phyloP scores from a whole-genome alignment of 306 rosid species.

The Quercus parvula region DNA sequence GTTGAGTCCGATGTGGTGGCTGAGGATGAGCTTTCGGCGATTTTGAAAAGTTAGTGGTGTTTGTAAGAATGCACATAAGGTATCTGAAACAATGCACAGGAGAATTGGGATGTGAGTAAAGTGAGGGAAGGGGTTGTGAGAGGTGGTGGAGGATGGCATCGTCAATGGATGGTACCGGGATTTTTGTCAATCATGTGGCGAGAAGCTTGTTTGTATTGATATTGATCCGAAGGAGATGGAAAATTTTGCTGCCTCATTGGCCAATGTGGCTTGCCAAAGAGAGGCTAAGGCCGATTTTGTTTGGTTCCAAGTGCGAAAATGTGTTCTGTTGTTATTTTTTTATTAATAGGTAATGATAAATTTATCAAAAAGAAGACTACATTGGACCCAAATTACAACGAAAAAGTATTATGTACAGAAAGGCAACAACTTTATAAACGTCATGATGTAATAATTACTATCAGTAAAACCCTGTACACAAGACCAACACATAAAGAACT shows the following conservation, averaged over 20 bases:
- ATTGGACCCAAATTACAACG: too few relatives aligned
- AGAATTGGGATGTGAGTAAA: slow-evolving; percentile 54
- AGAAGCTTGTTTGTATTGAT: slow-evolving; percentile 84
- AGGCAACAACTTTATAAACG: too few relatives aligned
- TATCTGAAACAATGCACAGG: slow-evolving; percentile 76
- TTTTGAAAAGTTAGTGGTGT: slow-evolving; percentile 55
- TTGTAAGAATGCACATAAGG: slow-evolving; percentile 47
- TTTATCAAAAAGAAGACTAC: too few relatives aligned
- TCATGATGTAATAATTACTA: too few relatives aligned
- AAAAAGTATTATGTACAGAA: too few relatives aligned
- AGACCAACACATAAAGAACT: too few relatives aligned
- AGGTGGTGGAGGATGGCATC: slow-evolving; percentile 99
- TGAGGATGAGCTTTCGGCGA: slow-evolving; percentile 71
- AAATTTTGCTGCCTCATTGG: slow-evolving; percentile 64
- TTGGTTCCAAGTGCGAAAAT: slow-evolving; percentile 58
- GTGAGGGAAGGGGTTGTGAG: slow-evolving; percentile 49
- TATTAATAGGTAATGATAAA: too few relatives aligned
- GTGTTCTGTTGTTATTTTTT: slow-evolving; percentile 20
- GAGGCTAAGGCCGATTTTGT: slow-evolving; percentile 52
- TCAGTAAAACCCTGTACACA: too few relatives aligned
- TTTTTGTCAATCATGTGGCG: slow-evolving; percentile 51
- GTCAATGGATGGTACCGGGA: slow-evolving; percentile 62
- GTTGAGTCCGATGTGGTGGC: slow-evolving; percentile 45
- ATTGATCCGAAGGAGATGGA: slow-evolving; percentile 81
- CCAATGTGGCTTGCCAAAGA: slow-evolving; percentile 59